A percentile compares a stretch with the other conserved stretches of the same genome.
These are phyloP conservation scores for Aphanoascus verrucosus DNA, from an alignment of 2,329 filamentous ascomycete species.

Conservation along the genomic window DNA sequence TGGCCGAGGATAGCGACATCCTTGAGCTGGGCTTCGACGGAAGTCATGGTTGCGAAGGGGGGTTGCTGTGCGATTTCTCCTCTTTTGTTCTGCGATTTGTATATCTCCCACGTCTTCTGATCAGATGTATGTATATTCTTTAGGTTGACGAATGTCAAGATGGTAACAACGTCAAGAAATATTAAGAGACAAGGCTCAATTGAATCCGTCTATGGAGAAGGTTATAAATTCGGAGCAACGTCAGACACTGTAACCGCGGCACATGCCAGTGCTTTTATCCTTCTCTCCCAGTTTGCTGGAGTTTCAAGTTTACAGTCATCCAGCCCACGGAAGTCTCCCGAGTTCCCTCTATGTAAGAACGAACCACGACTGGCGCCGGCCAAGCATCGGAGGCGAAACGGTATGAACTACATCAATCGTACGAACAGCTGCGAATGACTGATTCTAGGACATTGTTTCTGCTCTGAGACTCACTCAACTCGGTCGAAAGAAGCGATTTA, in stretches of 20 bases:
- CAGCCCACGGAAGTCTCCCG: conserved; percentile 12
- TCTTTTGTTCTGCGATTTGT: conserved; percentile 8
- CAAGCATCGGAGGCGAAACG: conserved; percentile 6
- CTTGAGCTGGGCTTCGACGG: conserved; percentile 66
- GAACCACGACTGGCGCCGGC: conserved; percentile 2
- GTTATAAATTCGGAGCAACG: conserved; percentile 6
- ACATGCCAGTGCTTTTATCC: conserved; percentile 13
- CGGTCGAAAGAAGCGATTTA: background rate
- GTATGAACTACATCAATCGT: background rate
- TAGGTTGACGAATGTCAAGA: background rate
- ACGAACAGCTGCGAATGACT: background rate
- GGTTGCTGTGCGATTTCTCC: background rate
- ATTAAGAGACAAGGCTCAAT: background rate
- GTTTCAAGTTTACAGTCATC: conserved; percentile 12
- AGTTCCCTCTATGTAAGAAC: conserved; percentile 1
- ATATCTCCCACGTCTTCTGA: background rate
- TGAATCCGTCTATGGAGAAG: background rate
- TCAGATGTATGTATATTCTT: background rate
- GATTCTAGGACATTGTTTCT: background rate
- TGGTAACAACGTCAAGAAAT: background rate
- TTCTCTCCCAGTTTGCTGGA: conserved; percentile 6
- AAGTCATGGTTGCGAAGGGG: conserved; percentile 48
- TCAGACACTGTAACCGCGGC: conserved; percentile 13
- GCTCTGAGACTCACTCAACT: background rate
- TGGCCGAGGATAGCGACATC: conserved; percentile 77